Evolutionary conservation across 2,329 filamentous ascomycete genomes (phyloP).

Genomic region (Keithomyces neogunnii): DNA sequence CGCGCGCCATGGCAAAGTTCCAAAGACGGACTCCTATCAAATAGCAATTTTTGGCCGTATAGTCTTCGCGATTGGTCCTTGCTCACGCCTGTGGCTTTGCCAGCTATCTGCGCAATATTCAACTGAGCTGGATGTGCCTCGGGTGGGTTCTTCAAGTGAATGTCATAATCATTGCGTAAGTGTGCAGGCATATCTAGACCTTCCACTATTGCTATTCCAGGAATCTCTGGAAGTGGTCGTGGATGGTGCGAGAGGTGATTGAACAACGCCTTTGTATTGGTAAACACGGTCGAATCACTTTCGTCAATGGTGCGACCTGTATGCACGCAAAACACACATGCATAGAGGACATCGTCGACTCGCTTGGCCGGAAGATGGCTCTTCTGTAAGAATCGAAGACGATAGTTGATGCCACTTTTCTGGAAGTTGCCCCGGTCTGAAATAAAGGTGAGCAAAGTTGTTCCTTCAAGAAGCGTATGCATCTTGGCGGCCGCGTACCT

Average conservation of each 20-base stretch:
- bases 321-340: conserved; percentile 45
- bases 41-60: conserved; percentile 36
- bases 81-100: conserved; percentile 36
- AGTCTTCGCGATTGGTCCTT: conserved; percentile 38
- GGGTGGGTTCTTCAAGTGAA: conserved; percentile 37
- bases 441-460: too few relatives aligned
- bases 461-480: neutral
- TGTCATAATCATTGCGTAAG: conserved; percentile 42
- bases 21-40: conserved; percentile 35
- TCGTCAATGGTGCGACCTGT: conserved; percentile 40
- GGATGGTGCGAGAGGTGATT: conserved; percentile 44
- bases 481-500: conserved; percentile 24
- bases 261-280: conserved; percentile 43
- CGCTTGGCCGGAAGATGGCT: conserved; percentile 41
- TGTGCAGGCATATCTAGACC: conserved; percentile 28
- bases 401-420: conserved; percentile 38
- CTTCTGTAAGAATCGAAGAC: conserved; percentile 48
- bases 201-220: conserved; percentile 41
- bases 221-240: conserved; percentile 40
- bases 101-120: conserved; percentile 29
- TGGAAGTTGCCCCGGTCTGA: conserved; percentile 33
- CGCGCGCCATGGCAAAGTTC: conserved; percentile 40
- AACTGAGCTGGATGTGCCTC: conserved; percentile 32
- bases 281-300: conserved; percentile 49
- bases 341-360: conserved; percentile 45